phyloP scores from a whole-genome alignment of 805 yeast species.

The Ogataea saltuana region DNA sequence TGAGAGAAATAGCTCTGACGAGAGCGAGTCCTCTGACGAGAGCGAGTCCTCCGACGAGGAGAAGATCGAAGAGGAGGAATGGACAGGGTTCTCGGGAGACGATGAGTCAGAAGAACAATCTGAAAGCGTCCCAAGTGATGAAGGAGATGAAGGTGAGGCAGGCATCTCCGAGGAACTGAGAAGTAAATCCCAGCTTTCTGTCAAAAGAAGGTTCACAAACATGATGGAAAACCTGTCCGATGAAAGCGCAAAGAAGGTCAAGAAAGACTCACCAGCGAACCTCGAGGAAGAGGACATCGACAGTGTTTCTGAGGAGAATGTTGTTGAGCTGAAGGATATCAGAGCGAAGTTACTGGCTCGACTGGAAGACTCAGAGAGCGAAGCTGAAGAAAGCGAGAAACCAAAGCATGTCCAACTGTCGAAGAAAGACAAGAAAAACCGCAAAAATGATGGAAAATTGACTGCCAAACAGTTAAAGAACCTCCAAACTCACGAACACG shows the following conservation, averaged over 20 bases:
- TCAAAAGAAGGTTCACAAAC: neutral
- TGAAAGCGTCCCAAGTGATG: conserved; percentile 20
- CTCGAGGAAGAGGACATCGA: conserved; percentile 11
- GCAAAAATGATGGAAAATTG: conserved; percentile 33
- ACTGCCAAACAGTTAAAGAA: conserved; percentile 49
- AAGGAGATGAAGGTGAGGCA: conserved; percentile 22
- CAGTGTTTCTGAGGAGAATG: conserved; percentile 22
- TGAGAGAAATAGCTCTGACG: conserved; percentile 15
- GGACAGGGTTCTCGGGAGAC: conserved; percentile 18
- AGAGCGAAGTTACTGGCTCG: conserved; percentile 29
- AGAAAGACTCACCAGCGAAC: neutral
- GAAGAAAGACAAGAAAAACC: conserved; percentile 36
- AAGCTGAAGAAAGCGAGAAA: conserved; percentile 19
- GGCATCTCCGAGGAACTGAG: conserved; percentile 7
- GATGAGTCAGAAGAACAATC: conserved; percentile 9
- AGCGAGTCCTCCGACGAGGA: conserved; percentile 12
- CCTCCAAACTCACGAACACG: conserved; percentile 57
- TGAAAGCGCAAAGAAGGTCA: conserved; percentile 5
- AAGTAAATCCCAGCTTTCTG: conserved; percentile 5
- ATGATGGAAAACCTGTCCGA: neutral
- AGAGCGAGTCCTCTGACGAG: conserved; percentile 12
- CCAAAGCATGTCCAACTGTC: conserved; percentile 12
- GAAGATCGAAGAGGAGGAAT: conserved; percentile 13
- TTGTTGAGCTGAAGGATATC: conserved; percentile 28
- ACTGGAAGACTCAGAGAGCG: conserved; percentile 30